Conservation (phyloP, 768 basidiomycete genomes). For the Leccinellum rugosiceps region DNA sequence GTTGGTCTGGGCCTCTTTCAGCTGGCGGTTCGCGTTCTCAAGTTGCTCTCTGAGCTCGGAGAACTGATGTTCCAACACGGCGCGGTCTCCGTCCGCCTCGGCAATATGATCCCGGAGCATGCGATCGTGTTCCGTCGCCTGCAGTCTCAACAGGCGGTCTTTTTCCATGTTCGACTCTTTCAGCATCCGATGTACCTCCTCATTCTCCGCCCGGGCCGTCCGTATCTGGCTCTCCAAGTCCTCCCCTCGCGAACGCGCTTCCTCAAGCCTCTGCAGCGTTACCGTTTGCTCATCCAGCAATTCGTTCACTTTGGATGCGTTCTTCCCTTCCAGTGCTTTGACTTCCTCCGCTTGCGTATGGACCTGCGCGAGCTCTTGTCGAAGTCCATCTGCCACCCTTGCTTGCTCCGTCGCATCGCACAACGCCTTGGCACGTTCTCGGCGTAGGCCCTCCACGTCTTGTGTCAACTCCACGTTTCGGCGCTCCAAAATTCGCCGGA, state of each 20-base stretch:
- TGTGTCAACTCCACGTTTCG: conserved; percentile 54
- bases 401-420: conserved; percentile 69
- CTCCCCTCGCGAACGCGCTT: conserved; percentile 69
- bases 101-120: conserved; percentile 83
- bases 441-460: conserved; percentile 55
- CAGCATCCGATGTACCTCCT: conserved; percentile 60
- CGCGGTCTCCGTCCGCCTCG: conserved; percentile 91
- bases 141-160: conserved; percentile 68
- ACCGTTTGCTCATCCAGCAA: conserved; percentile 76
- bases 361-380: conserved; percentile 61
- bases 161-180: conserved; percentile 72
- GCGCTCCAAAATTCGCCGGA: conserved; percentile 60
- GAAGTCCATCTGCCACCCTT: conserved; percentile 51
- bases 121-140: conserved; percentile 66
- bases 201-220: conserved; percentile 66
- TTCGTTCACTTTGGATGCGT: conserved; percentile 57
- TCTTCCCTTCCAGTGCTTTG: conserved; percentile 61
- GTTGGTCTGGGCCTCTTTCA: conserved; percentile 61
- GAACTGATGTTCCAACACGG: conserved; percentile 87
- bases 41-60: conserved; percentile 64
- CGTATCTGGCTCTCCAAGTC: conserved; percentile 74
- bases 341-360: conserved; percentile 64
- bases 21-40: conserved; percentile 56
- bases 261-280: conserved; percentile 68
- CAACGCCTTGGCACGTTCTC: conserved; percentile 54